These are phyloP conservation scores for Haematococcus lacustris DNA, from an alignment of 139 green algal genomes.

Conservation along the genomic window DNA sequence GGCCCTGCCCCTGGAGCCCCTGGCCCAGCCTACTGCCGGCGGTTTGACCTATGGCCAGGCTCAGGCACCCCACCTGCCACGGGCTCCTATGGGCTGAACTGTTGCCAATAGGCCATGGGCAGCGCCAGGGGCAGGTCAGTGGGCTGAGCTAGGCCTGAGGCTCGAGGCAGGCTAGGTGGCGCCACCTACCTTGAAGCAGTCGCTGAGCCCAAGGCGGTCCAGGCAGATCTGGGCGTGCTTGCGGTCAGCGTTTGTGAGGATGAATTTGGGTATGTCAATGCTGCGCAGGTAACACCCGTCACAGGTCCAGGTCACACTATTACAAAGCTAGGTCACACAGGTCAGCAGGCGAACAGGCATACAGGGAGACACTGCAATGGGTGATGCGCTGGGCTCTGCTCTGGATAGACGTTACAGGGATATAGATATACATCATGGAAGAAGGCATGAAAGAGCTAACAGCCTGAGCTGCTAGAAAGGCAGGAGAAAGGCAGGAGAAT, in stretches of 20 bases:
- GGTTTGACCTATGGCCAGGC: background rate
- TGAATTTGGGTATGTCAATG: conserved; percentile 52
- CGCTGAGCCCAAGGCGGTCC: conserved; percentile 51
- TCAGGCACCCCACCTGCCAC: background rate
- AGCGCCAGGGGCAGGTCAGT: background rate
- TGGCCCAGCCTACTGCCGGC: background rate
- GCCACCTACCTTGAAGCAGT: conserved; percentile 73
- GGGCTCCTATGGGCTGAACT: background rate
- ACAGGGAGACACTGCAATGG: too few relatives aligned
- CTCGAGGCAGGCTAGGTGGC: too few relatives aligned
- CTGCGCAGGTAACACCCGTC: too few relatives aligned
- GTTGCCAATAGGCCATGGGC: background rate
- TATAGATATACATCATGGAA: too few relatives aligned
- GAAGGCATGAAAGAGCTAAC: too few relatives aligned
- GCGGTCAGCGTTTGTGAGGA: conserved; percentile 81
- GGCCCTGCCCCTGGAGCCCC: background rate
- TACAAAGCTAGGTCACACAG: too few relatives aligned
- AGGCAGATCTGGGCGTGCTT: conserved; percentile 61
- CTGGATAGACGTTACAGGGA: too few relatives aligned
- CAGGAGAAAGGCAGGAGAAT: too few relatives aligned
- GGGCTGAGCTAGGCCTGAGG: background rate
- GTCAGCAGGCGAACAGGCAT: too few relatives aligned
- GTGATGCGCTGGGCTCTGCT: too few relatives aligned
- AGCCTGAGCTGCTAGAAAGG: too few relatives aligned
- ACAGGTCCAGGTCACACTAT: too few relatives aligned